Base-by-base conservation (phyloP, 2,329 filamentous ascomycete species). In the Falciphora oryzae region DNA sequence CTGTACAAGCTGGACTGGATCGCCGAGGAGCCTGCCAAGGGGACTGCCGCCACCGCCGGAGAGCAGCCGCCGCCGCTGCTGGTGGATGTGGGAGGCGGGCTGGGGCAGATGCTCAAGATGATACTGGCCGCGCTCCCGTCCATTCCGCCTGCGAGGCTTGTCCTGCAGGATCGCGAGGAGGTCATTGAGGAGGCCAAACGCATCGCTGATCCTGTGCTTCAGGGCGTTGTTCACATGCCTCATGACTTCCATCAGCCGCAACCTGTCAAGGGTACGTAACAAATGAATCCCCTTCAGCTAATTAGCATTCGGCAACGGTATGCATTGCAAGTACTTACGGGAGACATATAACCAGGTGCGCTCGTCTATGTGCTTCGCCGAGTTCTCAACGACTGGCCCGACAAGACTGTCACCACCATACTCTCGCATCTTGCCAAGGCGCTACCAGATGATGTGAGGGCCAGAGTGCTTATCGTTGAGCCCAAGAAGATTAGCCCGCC, bases 21-120 rank as follows among this genome's bases (percentile, higher is more conserved):
- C 11, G 68, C 67, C 2, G 27, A 60, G 29, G 31, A 60, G 27
- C 57, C 65, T 0, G 62, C 65, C 11, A 59, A 66, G 0, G 27
- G 28, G 2, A 64, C 66, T 8, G 16, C 63, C 4, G 13, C 56
- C 2, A 63, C 69, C 0, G 29, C 18, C 7, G 10, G 62, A 4
- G 44, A 53, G 44, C 44, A 53, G 44, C 44, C 8, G 3, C 66
- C 73, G 5, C 50, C 66, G 0, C 59, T 75, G 13, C 65, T 76
- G 27, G 73, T 76, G 6, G 73, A 77, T 63, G 71, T 77, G 22
- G 75, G 75, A 25, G 74, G 73, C 31, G 69, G 74, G 4, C 71
- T 69, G 59, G 74, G 75, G 1, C 72, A 75, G 53, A 65, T 68
- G 3, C 59, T 75, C 38, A 68, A 68, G 65, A 68, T 67, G 1